phyloP scores from a whole-genome alignment of 2,329 filamentous ascomycete genomes.

The Lachnellula cervina region DNA sequence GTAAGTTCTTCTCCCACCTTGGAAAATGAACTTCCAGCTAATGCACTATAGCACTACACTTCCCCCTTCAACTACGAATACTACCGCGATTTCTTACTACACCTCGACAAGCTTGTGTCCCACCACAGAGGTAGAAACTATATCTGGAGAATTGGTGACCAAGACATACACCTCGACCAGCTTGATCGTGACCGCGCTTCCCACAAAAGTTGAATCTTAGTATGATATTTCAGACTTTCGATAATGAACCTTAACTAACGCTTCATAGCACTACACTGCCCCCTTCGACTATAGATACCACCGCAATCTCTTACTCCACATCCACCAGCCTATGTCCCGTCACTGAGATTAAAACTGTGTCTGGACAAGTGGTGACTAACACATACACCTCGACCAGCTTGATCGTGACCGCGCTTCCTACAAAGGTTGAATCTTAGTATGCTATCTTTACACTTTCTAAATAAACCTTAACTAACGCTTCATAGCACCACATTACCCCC shows the following conservation, averaged over 20 bases:
- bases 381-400: too few species aligned
- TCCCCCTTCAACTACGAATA: neutral
- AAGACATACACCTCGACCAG: too few species aligned
- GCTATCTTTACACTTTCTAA: too few species aligned
- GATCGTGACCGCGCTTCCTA: too few species aligned
- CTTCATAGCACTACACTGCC: neutral
- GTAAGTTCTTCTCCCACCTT: slow-evolving; percentile 5
- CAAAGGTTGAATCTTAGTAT: too few species aligned
- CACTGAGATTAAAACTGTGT: neutral
- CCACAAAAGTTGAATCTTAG: too few species aligned
- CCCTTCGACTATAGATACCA: neutral
- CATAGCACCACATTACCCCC: neutral
- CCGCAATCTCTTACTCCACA: neutral
- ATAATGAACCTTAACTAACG: too few species aligned
- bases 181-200: too few species aligned
- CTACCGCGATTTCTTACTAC: neutral
- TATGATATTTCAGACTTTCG: too few species aligned
- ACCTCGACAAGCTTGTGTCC: neutral
- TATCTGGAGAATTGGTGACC: too few species aligned
- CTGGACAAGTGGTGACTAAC: too few species aligned
- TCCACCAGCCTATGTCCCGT: neutral
- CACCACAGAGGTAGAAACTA: neutral
- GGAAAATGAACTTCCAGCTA: too few species aligned
- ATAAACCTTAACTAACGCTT: neutral
- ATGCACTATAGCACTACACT: neutral